Percentiles rank a stretch among this genome's conserved stretches.
Evolutionary conservation across 495 filamentous ascomycete species (phyloP).

Genomic region (Podospora bellae-mahoneyi): DNA sequence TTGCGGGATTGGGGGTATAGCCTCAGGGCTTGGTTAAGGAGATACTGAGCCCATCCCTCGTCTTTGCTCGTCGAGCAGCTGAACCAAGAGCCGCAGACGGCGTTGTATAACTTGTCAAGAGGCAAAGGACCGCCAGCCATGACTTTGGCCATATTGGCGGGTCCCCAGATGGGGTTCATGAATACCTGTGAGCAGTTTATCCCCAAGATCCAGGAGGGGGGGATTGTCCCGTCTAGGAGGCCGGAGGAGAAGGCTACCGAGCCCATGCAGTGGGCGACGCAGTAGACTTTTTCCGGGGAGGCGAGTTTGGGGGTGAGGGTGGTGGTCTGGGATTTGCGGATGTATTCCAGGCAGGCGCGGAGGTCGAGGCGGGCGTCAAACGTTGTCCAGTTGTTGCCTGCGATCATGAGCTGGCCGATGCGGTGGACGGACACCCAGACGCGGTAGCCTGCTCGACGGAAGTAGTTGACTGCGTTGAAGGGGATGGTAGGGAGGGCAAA

Average conservation of each 20-base stretch:
- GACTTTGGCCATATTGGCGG: conserved; percentile 58
- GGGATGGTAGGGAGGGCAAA: conserved; percentile 63
- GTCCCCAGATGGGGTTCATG: conserved; percentile 58
- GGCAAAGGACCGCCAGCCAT: conserved; percentile 42
- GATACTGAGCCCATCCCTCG: conserved; percentile 49
- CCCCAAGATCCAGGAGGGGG: conserved; percentile 55
- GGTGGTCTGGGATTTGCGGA: conserved; percentile 36
- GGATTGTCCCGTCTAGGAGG: conserved; percentile 63
- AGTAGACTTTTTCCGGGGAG: conserved; percentile 49
- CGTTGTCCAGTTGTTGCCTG: conserved; percentile 54
- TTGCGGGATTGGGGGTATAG: conserved; percentile 55
- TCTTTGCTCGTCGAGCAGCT: conserved; percentile 44
- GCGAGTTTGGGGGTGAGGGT: not conserved
- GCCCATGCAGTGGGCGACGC: conserved; percentile 65
- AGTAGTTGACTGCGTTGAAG: conserved; percentile 63
- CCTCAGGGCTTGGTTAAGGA: conserved; percentile 55
- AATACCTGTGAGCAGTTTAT: conserved; percentile 63
- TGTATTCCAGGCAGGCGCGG: conserved; percentile 53
- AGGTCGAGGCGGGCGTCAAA: conserved; percentile 63
- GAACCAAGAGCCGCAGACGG: conserved; percentile 53
- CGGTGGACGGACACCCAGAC: conserved; percentile 59
- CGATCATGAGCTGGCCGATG: conserved; percentile 53
- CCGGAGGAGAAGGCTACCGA: conserved; percentile 57
- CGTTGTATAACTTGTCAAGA: conserved; percentile 46
- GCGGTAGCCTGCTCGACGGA: conserved; percentile 56